These are phyloP conservation scores for Oryza punctata DNA, from an alignment of 176 grass and related monocot species.

Conservation along the genomic window DNA sequence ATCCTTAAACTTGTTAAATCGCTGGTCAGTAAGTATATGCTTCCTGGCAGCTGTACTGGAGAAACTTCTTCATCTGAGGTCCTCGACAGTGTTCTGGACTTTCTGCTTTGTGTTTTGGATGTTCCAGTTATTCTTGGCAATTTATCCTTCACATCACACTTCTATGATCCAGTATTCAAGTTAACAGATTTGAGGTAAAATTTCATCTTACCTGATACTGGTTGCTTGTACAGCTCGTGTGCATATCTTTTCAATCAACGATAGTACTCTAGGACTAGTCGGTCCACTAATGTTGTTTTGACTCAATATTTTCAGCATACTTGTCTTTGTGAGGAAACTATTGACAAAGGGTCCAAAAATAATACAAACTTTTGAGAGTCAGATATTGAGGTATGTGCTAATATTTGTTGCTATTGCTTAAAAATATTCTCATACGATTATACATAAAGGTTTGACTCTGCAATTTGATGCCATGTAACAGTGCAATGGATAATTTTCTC, in stretches of 20 bases:
- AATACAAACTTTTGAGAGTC: conserved; percentile 51
- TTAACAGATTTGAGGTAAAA: conserved; percentile 63
- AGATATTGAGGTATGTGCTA: conserved; percentile 72
- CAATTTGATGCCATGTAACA: conserved; percentile 39
- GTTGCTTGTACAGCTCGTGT: not conserved
- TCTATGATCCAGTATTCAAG: conserved; percentile 73
- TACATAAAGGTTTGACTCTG: not conserved
- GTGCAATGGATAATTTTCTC: conserved; percentile 70
- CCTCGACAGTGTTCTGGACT: conserved; percentile 65
- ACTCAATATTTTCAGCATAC: conserved; percentile 38
- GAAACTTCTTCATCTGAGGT: conserved; percentile 44
- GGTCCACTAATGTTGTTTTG: not conserved
- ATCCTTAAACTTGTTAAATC: conserved; percentile 59
- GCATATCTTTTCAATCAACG: not conserved
- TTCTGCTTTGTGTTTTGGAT: conserved; percentile 83
- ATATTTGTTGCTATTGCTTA: conserved; percentile 11
- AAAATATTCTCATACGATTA: not conserved
- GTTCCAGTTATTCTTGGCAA: conserved; percentile 57
- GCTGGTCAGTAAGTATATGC: conserved; percentile 59
- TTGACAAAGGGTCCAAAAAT: conserved; percentile 56
- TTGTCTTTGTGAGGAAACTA: conserved; percentile 66
- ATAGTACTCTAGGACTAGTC: conserved; percentile 6
- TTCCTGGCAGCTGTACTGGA: conserved; percentile 38
- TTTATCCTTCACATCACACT: conserved; percentile 47
- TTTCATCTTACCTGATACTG: not conserved